Conservation (phyloP, 306 rosid genomes). For the Luffa acutangula region DNA sequence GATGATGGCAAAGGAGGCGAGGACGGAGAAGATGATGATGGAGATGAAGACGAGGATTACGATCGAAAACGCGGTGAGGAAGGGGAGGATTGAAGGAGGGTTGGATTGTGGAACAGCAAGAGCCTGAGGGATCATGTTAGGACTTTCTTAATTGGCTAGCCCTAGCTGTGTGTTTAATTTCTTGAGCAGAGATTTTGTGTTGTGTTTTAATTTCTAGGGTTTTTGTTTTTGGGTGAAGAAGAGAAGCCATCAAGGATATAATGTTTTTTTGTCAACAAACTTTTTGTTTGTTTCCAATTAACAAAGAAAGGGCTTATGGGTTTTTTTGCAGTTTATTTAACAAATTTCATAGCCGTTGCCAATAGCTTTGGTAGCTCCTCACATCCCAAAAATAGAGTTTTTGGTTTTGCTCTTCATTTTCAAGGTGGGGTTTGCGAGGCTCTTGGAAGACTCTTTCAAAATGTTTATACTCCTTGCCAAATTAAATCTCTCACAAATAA, state of each 20-base stretch:
- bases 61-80: background rate
- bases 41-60: conserved; percentile 8
- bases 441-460: background rate
- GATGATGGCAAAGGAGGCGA: conserved; percentile 7
- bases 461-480: background rate
- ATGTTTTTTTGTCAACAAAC: background rate
- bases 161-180: background rate
- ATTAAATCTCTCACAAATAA: background rate
- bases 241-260: background rate
- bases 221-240: background rate
- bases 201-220: background rate
- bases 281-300: background rate
- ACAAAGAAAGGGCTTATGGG: background rate
- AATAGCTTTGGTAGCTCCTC: background rate
- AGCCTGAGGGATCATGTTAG: conserved; percentile 6
- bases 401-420: background rate
- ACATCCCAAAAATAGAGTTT: background rate
- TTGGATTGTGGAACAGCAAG: conserved; percentile 3
- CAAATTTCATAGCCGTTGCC: background rate
- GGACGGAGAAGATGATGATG: conserved; percentile 16
- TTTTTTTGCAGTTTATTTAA: background rate
- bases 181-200: background rate
- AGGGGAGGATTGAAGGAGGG: conserved; percentile 7
- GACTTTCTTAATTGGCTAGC: background rate
- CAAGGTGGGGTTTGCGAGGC: background rate